Conservation (phyloP, 78 protist species). For the Creolimax fragrantissima region DNA sequence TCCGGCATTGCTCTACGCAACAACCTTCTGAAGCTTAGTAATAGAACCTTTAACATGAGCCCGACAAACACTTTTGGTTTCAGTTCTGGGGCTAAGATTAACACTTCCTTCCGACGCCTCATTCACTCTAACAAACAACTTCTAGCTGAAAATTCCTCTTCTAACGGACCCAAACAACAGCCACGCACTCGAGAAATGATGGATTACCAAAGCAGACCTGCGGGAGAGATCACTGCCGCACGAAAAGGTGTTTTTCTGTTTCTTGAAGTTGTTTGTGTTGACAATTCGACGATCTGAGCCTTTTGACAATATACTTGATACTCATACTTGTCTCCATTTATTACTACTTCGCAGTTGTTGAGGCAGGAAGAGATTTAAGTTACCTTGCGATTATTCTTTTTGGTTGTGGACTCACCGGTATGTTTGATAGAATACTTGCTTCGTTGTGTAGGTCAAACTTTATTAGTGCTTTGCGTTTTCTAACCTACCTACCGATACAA, state of each 20-base stretch:
- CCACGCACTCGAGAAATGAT: neutral
- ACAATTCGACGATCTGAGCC: neutral
- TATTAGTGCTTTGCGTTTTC: too few relatives aligned
- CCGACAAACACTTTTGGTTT: neutral
- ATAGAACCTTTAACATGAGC: neutral
- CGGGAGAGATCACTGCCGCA: neutral
- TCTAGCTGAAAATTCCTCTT: neutral
- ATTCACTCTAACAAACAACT: neutral
- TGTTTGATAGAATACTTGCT: neutral
- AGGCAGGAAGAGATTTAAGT: neutral
- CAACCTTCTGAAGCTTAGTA: too few relatives aligned
- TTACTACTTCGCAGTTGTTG: neutral
- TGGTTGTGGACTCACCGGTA: neutral
- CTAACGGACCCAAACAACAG: neutral
- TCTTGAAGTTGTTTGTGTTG: too few relatives aligned
- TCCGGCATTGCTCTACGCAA: neutral
- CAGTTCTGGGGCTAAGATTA: neutral
- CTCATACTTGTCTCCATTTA: neutral
- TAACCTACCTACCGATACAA: too few relatives aligned
- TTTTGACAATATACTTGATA: neutral
- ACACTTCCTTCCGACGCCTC: neutral
- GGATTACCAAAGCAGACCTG: neutral
- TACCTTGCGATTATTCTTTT: neutral
- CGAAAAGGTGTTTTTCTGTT: neutral
- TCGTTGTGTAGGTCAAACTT: too few relatives aligned